Evolutionary conservation across 2,329 filamentous ascomycete genomes (phyloP), one percentile per base, ranked within the genome.

Genomic region (Colletotrichum cereale): DNA sequence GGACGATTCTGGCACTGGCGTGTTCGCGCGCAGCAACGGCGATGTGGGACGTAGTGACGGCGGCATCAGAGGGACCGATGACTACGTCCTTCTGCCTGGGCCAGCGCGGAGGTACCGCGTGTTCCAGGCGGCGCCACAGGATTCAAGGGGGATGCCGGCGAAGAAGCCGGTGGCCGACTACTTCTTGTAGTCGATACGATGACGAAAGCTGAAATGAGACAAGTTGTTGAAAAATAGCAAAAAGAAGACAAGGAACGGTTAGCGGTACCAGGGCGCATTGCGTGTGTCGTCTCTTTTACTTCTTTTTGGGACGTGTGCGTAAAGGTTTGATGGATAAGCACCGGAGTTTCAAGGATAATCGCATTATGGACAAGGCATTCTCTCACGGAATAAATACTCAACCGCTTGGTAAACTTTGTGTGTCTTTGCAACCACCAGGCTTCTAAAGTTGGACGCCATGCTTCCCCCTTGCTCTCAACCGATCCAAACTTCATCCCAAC

Each of bases 91-190:
- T 14, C 56, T 70, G 11, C 86, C 81, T 70, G 95, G 95, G 1
- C 96, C 96, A 1, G 96, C 95, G 3, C 88, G 96, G 77, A 87
- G 96, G 75, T 99, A 99, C 83, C 87, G 96, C 44, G 96, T 99
- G 12, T 99, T 99, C 80, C 95, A 98, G 78, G 96, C 96, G 0
- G 96, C 96, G 65, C 95, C 96, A 63, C 96, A 99, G 84, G 96
- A 98, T 81, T 95, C 93, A 2, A 89, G 96, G 77, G 96, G 96
- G 5, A 99, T 99, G 96, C 96, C 96, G 71, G 96, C 96, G 3
- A 99, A 99, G 88, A 98, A 98, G 83, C 96, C 96, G 3, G 94
- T 97, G 64, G 95, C 95, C 18, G 96, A 98, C 83, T 99, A 98
- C 85, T 99, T 99, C 82, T 85, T 99, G 82, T 91, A 80, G 81